phyloP scores from a whole-genome alignment of 2,329 filamentous ascomycete genomes.

The Monilinia polystroma region DNA sequence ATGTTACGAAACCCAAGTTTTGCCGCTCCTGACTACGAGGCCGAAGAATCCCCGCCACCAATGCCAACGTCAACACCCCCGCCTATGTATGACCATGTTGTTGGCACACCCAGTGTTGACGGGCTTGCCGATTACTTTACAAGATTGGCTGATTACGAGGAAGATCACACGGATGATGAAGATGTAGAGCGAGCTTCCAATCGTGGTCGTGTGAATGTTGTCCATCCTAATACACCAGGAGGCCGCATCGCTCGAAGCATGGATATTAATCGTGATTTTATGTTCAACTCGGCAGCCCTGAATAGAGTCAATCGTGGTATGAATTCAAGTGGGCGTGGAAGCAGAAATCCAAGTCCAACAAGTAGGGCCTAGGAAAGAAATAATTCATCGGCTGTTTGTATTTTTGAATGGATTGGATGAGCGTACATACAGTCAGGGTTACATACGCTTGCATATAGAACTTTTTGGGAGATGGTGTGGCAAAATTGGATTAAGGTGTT shows the following conservation, averaged over 20 bases:
- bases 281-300: conserved; percentile 32
- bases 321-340: neutral
- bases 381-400: neutral
- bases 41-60: conserved; percentile 66
- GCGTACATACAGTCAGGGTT: neutral
- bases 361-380: neutral
- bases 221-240: conserved; percentile 40
- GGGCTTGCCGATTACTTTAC: conserved; percentile 68
- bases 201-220: conserved; percentile 39
- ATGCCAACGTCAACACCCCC: conserved; percentile 69
- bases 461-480: neutral
- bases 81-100: conserved; percentile 65
- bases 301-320: conserved; percentile 11
- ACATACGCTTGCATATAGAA: conserved; percentile 5
- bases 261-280: conserved; percentile 41
- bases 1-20: conserved; percentile 66
- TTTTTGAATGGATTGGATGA: neutral
- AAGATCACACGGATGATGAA: conserved; percentile 37
- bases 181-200: conserved; percentile 31
- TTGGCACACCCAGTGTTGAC: conserved; percentile 53
- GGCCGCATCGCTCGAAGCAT: conserved; percentile 39
- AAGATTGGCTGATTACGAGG: conserved; percentile 44
- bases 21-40: conserved; percentile 69
- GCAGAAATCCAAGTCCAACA: neutral
- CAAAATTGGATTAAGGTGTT: conserved; percentile 10